Evolutionary conservation across 163 green algal species (phyloP).

Genomic region (Picocystis sp.): DNA sequence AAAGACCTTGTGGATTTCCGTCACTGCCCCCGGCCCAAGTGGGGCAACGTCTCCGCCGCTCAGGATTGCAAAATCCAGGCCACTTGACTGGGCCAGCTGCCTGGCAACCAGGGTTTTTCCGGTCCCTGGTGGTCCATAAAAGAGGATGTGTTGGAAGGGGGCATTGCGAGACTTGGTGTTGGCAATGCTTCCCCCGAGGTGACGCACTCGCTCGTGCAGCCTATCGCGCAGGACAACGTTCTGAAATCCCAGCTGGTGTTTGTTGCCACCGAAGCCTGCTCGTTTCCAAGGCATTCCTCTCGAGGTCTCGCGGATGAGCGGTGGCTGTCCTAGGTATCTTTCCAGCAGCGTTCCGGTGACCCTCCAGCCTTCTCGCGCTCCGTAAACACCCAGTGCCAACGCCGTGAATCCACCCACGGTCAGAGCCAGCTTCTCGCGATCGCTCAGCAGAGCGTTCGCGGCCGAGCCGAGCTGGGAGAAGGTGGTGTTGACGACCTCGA

Average conservation of each 20-base stretch:
- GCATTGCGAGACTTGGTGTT: constrained; percentile 86
- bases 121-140: constrained; percentile 83
- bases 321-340: constrained; percentile 54
- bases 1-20: constrained; percentile 87
- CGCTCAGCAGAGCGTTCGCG: constrained; percentile 49
- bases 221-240: constrained; percentile 72
- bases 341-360: constrained; percentile 68
- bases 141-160: constrained; percentile 96
- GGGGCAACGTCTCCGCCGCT: constrained; percentile 90
- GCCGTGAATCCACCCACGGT: constrained; percentile 46
- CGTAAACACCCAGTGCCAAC: constrained; percentile 48
- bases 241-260: constrained; percentile 54
- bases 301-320: constrained; percentile 63
- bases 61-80: constrained; percentile 97
- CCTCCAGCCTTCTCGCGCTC: constrained; percentile 48
- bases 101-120: constrained; percentile 97
- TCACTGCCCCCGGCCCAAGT: constrained; percentile 71
- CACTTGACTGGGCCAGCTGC: constrained; percentile 58
- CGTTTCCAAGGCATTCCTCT: constrained; percentile 30
- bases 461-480: constrained; percentile 33
- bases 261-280: constrained; percentile 26
- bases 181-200: constrained; percentile 63
- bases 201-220: constrained; percentile 18
- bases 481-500: constrained; percentile 73
- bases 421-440: constrained; percentile 56